Evolutionary conservation across 2,329 filamentous ascomycete genomes (phyloP).

Genomic region (Hypocreales sp.): DNA sequence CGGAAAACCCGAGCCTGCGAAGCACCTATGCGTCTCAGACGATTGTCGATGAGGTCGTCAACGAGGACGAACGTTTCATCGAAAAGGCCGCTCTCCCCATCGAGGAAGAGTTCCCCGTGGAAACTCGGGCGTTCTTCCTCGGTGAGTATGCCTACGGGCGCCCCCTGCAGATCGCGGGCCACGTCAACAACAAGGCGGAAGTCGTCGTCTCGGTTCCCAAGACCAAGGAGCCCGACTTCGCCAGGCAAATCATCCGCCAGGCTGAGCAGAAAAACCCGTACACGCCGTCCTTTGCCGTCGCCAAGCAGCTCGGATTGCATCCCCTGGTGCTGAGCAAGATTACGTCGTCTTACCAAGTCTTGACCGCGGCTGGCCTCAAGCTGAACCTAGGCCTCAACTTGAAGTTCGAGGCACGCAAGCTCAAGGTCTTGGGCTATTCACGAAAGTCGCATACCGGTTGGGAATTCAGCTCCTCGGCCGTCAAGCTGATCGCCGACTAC

Average conservation of each 20-base stretch:
- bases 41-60: conserved; percentile 77
- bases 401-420: conserved; percentile 90
- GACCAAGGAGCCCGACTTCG: conserved; percentile 67
- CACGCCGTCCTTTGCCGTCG: conserved; percentile 76
- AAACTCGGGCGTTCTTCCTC: conserved; percentile 78
- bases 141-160: conserved; percentile 88
- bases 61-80: conserved; percentile 84
- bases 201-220: conserved; percentile 62
- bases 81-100: conserved; percentile 79
- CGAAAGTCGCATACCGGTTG: conserved; percentile 74
- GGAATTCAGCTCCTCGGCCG: conserved; percentile 84
- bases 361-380: conserved; percentile 59
- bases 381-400: conserved; percentile 89
- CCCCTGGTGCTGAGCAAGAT: conserved; percentile 87
- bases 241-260: conserved; percentile 53
- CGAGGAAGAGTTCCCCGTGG: conserved; percentile 77
- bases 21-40: conserved; percentile 84
- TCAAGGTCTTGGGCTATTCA: conserved; percentile 92
- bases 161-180: conserved; percentile 67
- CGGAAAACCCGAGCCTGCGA: conserved; percentile 68
- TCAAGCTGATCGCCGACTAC: conserved; percentile 70
- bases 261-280: conserved; percentile 63
- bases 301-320: conserved; percentile 66
- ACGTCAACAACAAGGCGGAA: conserved; percentile 60
- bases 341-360: conserved; percentile 82